A percentile compares a stretch with the other conserved stretches of the same genome.
phyloP scores from a whole-genome alignment of 345 rosid species.

The Moricandia arvensis region DNA sequence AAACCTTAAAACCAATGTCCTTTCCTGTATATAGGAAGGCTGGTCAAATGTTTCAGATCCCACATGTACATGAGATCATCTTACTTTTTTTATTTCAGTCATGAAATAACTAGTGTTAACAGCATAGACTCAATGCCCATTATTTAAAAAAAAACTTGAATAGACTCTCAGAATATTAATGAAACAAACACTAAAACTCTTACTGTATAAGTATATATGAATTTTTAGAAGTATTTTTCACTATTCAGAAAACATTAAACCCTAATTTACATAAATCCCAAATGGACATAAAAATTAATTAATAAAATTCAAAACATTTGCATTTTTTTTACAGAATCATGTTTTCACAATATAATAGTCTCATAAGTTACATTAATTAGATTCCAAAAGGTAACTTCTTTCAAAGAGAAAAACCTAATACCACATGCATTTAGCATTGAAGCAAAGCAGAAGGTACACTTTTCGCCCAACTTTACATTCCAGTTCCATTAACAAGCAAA shows the following conservation, averaged over 20 bases:
- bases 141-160: not conserved
- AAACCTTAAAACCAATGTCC: not conserved
- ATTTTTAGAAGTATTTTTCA: not conserved
- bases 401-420: conserved; percentile 15
- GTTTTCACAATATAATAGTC: not conserved
- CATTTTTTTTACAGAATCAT: not conserved
- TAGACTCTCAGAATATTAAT: no score
- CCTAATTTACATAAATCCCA: not conserved
- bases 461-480: conserved; percentile 28
- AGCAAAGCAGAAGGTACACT: conserved; percentile 34
- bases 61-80: not conserved
- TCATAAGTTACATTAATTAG: not conserved
- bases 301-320: not conserved
- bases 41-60: not conserved
- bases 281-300: not conserved
- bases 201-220: not conserved
- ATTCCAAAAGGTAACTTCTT: not conserved
- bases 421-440: conserved; percentile 19
- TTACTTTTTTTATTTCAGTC: not conserved
- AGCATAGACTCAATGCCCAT: no score
- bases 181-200: not conserved
- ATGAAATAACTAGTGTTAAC: not conserved
- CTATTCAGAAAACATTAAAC: not conserved
- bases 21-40: not conserved
- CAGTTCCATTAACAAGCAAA: conserved; percentile 28